Percentiles rank a stretch among this genome's conserved stretches.
Evolutionary conservation across 192 early-diverging fungal species (phyloP).

Genomic region (Entomortierella lignicola): DNA sequence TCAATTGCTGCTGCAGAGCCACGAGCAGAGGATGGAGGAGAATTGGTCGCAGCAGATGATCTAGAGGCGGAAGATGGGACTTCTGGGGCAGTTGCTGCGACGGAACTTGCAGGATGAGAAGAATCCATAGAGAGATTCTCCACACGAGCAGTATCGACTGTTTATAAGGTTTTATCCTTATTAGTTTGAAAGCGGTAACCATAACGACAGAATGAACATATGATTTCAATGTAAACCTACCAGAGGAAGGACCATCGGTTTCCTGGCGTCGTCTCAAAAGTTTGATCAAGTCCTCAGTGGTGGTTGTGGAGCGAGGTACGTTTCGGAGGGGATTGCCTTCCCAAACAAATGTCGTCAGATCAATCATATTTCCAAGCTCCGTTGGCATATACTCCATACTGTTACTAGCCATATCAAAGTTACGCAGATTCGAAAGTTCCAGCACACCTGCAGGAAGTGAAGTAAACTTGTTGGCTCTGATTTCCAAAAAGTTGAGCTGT

Average conservation of each 20-base stretch:
- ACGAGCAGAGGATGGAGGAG: background rate
- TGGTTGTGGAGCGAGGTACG: conserved; percentile 42
- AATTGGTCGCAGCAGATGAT: conserved; percentile 2
- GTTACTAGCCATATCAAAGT: conserved; percentile 65
- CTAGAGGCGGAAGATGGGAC: background rate
- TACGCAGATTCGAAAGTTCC: conserved; percentile 44
- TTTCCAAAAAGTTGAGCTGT: conserved; percentile 55
- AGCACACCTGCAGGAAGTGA: conserved; percentile 56
- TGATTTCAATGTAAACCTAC: conserved; percentile 10
- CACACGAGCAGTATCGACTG: conserved; percentile 40
- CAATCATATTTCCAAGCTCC: conserved; percentile 57
- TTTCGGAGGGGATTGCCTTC: conserved; percentile 64
- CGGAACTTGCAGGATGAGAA: background rate
- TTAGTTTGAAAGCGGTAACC: too few relatives aligned
- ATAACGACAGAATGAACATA: too few relatives aligned
- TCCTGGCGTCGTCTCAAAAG: conserved; percentile 52
- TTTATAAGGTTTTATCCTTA: background rate
- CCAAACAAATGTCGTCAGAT: conserved; percentile 59
- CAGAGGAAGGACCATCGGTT: conserved; percentile 28
- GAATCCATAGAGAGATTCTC: conserved; percentile 30
- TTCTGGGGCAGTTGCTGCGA: background rate
- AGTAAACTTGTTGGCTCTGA: conserved; percentile 56
- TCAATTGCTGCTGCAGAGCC: background rate
- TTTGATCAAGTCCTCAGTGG: conserved; percentile 56
- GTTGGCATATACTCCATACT: conserved; percentile 54